These are phyloP conservation scores for Phytophthora nicotianae DNA, from an alignment of 352 stramenopile genomes.

Conservation along the genomic window DNA sequence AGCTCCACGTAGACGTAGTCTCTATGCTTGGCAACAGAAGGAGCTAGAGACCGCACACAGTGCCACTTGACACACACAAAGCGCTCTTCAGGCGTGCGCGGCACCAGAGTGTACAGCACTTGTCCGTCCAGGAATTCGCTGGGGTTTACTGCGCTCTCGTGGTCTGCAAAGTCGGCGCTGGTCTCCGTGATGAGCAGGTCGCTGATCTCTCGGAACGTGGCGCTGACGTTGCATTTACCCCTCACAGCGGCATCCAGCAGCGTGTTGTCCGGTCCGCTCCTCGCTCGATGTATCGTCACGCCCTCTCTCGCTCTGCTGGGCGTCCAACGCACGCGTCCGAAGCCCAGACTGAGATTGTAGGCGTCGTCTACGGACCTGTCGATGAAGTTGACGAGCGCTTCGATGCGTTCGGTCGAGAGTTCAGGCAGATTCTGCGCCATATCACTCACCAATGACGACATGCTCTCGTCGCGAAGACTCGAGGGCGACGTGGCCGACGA, in stretches of 20 bases:
- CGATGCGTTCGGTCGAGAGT: slow-evolving; percentile 41
- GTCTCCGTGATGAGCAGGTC: slow-evolving; percentile 81
- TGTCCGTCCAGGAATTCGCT: slow-evolving; percentile 81
- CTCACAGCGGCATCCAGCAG: slow-evolving; percentile 72
- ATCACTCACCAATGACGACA: slow-evolving; percentile 33
- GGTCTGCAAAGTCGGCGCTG: slow-evolving; percentile 61
- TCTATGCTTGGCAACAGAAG: slow-evolving; percentile 73
- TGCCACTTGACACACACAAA: slow-evolving; percentile 88
- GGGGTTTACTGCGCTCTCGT: slow-evolving; percentile 70
- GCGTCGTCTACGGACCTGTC: slow-evolving; percentile 81
- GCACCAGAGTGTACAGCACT: slow-evolving; percentile 76
- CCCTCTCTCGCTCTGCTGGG: slow-evolving; percentile 65
- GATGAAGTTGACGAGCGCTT: slow-evolving; percentile 74
- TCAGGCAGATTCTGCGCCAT: slow-evolving; percentile 33
- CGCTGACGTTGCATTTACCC: slow-evolving; percentile 75
- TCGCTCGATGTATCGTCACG: slow-evolving; percentile 72
- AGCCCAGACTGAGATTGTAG: slow-evolving; percentile 81
- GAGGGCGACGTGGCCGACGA: slow-evolving; percentile 38
- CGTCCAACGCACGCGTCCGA: slow-evolving; percentile 76
- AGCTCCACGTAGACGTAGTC: slow-evolving; percentile 88
- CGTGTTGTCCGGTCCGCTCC: slow-evolving; percentile 58
- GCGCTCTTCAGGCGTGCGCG: slow-evolving; percentile 60
- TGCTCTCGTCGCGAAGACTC: slow-evolving; percentile 33
- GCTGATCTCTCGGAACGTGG: slow-evolving; percentile 77
- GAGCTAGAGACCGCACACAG: slow-evolving; percentile 71